Percentiles rank a stretch among this genome's conserved stretches.
Evolutionary conservation across 169 alveolate species (phyloP).

Genomic region (Cryptosporidium xiaoi): DNA sequence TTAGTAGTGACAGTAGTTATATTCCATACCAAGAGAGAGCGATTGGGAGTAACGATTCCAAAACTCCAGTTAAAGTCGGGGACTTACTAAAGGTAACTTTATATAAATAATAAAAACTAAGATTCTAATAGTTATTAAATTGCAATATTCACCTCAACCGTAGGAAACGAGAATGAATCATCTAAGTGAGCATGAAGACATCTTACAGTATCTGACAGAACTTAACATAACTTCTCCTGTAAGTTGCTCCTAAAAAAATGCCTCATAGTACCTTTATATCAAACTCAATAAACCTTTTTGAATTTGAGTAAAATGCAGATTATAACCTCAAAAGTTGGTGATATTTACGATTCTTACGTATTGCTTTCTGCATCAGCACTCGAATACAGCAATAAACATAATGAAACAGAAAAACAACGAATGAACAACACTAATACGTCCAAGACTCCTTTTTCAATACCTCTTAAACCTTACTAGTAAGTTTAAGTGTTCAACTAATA

Average conservation of each 20-base stretch:
- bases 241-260: not conserved
- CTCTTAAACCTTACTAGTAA: conserved; percentile 70
- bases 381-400: conserved; percentile 12
- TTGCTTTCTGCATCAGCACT: conserved; percentile 63
- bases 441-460: conserved; percentile 46
- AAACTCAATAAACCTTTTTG: not conserved
- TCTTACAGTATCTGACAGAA: conserved; percentile 26
- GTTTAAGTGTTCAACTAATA: not conserved
- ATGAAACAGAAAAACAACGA: not conserved
- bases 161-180: conserved; percentile 54
- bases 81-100: conserved; percentile 44
- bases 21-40: not conserved
- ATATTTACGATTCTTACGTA: conserved; percentile 61
- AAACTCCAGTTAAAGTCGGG: not conserved
- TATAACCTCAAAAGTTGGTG: conserved; percentile 38
- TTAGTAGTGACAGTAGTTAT: not conserved
- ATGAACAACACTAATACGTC: not conserved
- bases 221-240: conserved; percentile 67
- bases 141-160: not conserved
- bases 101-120: not conserved
- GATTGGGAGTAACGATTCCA: no score
- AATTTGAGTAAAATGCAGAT: not conserved
- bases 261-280: no score
- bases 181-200: conserved; percentile 39
- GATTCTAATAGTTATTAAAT: no score